Conservation (phyloP, 208 protist species). For the Borovskyia barvae region DNA sequence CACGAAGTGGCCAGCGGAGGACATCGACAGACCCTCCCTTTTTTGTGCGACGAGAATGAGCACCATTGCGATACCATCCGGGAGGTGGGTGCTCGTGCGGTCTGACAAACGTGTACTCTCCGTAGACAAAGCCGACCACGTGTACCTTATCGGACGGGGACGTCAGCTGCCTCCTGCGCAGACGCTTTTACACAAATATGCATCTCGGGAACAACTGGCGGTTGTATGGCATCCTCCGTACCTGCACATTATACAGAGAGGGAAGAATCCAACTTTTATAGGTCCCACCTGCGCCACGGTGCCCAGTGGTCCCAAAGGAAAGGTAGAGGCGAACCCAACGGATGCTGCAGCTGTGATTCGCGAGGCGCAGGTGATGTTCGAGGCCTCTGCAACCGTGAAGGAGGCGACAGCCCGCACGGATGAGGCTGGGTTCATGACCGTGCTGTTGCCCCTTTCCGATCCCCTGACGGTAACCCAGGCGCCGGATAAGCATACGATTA, state of each 20-base stretch:
- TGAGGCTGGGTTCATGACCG: not conserved
- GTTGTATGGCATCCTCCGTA: slow-evolving; percentile 37
- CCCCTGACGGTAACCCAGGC: slow-evolving; percentile 16
- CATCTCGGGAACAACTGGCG: slow-evolving; percentile 59
- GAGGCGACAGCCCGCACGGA: slow-evolving; percentile 4
- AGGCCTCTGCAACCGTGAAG: not conserved
- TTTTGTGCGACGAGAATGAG: no score
- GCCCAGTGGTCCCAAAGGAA: not conserved
- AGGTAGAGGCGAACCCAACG: not conserved
- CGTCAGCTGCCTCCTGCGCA: slow-evolving; percentile 43
- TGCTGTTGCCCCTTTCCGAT: slow-evolving; percentile 22
- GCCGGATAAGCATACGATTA: slow-evolving; percentile 14
- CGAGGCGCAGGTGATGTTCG: slow-evolving; percentile 4
- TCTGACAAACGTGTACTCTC: slow-evolving; percentile 50
- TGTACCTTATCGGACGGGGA: slow-evolving; percentile 48
- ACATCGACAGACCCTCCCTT: no score
- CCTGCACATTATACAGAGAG: slow-evolving; percentile 38
- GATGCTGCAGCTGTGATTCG: no score
- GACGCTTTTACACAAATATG: slow-evolving; percentile 51
- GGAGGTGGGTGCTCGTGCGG: slow-evolving; percentile 57
- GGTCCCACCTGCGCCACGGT: slow-evolving; percentile 24
- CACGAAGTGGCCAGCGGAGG: not conserved
- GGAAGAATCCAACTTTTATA: slow-evolving; percentile 74
- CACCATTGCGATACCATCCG: no score
- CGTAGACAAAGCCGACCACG: slow-evolving; percentile 31